Evolutionary conservation across 2,329 filamentous ascomycete species (phyloP).

Genomic region (Trichoderma hamatum): DNA sequence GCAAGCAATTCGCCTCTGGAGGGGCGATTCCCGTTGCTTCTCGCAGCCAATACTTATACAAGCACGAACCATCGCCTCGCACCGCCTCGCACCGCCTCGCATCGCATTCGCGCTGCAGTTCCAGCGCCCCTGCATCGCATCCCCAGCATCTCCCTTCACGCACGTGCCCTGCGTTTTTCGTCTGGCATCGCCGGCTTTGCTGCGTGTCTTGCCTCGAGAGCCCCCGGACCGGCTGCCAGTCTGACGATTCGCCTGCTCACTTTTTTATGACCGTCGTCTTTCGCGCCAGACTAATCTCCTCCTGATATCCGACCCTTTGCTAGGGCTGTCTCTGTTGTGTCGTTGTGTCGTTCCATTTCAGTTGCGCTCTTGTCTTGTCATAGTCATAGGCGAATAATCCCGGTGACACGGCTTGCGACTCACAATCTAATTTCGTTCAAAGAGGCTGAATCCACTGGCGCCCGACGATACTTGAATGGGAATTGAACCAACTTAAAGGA

Average conservation of each 20-base stretch:
- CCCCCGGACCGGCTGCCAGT: neutral
- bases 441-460: slow-evolving; percentile 8
- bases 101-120: neutral
- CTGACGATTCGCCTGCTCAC: neutral
- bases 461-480: neutral
- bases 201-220: slow-evolving; percentile 22
- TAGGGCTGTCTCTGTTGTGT: slow-evolving; percentile 1
- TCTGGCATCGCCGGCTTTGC: neutral
- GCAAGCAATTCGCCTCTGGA: slow-evolving; percentile 24
- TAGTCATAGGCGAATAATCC: slow-evolving; percentile 6
- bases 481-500: neutral
- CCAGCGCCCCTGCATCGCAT: slow-evolving; percentile 13
- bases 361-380: neutral
- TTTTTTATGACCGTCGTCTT: neutral
- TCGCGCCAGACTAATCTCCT: slow-evolving; percentile 1
- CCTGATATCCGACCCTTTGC: slow-evolving; percentile 4
- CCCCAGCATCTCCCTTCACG: slow-evolving; percentile 29
- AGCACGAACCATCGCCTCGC: slow-evolving; percentile 3
- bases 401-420: slow-evolving; percentile 24
- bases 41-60: slow-evolving; percentile 15
- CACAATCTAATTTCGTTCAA: slow-evolving; percentile 10
- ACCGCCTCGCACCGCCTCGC: neutral
- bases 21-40: slow-evolving; percentile 21
- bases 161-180: slow-evolving; percentile 25
- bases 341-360: neutral